Percentiles rank a stretch among this genome's conserved stretches.
Evolutionary conservation across 805 yeast species (phyloP).

Genomic region (Yamadazyma olivae): DNA sequence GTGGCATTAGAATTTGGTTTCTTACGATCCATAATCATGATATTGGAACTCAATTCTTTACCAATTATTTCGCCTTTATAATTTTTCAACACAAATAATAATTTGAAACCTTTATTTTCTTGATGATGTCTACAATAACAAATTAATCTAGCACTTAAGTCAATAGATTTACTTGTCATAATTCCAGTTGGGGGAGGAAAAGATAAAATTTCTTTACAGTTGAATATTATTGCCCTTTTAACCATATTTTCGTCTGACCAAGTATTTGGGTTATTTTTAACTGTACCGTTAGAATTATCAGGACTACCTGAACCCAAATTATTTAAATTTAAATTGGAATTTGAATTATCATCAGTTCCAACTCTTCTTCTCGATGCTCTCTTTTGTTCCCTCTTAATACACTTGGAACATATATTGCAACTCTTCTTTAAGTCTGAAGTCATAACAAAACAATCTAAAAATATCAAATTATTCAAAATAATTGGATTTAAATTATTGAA

Average conservation of each 20-base stretch:
- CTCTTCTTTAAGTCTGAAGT: constrained; percentile 46
- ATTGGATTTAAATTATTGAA: constrained; percentile 40
- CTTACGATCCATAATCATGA: constrained; percentile 94
- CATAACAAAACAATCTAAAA: constrained; percentile 78
- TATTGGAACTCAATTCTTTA: constrained; percentile 64
- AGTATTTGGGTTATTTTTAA: constrained; percentile 56
- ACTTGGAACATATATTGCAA: constrained; percentile 80
- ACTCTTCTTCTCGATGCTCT: constrained; percentile 90
- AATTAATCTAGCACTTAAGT: constrained; percentile 70
- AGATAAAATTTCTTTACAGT: constrained; percentile 82
- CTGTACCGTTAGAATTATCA: constrained; percentile 16
- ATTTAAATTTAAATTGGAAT: not conserved
- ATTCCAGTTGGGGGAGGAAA: constrained; percentile 60
- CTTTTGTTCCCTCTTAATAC: constrained; percentile 90
- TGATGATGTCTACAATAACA: constrained; percentile 96
- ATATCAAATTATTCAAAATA: constrained; percentile 53
- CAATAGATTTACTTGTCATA: constrained; percentile 37
- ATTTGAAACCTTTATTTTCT: constrained; percentile 79
- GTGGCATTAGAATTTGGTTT: constrained; percentile 38
- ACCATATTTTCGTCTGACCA: constrained; percentile 75
- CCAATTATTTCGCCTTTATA: constrained; percentile 63
- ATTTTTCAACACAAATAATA: constrained; percentile 67
- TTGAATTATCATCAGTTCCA: constrained; percentile 30
- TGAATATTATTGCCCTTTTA: constrained; percentile 84
- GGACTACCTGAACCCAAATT: not conserved